phyloP scores from a whole-genome alignment of 306 rosid genomes.

The Citrullus amarus region DNA sequence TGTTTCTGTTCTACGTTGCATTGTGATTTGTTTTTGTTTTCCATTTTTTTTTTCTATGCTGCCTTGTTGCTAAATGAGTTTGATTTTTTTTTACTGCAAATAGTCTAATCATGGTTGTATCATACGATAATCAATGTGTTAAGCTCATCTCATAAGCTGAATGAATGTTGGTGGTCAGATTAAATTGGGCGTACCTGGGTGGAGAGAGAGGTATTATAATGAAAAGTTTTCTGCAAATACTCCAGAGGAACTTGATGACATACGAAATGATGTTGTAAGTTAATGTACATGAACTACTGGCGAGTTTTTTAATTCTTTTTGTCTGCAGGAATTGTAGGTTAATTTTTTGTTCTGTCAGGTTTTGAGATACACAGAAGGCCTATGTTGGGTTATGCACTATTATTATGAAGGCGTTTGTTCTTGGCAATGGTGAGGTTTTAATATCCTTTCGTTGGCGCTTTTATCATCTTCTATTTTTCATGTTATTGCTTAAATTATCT shows the following conservation, averaged over 20 bases:
- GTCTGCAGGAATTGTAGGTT: constrained; percentile 11
- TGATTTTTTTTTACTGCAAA: background rate
- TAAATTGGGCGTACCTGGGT: constrained; percentile 81
- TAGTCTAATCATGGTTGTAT: background rate
- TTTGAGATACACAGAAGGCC: constrained; percentile 86
- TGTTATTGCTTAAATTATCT: background rate
- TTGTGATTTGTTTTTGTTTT: background rate
- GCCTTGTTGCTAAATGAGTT: background rate
- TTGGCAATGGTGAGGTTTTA: constrained; percentile 81
- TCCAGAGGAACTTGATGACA: constrained; percentile 77
- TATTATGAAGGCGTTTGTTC: constrained; percentile 98
- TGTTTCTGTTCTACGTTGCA: background rate
- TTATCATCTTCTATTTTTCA: background rate
- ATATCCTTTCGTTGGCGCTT: background rate
- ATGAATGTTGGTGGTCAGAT: constrained; percentile 27
- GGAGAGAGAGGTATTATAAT: constrained; percentile 96
- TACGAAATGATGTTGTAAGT: constrained; percentile 90
- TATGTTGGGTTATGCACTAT: constrained; percentile 96
- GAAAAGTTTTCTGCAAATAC: constrained; percentile 66
- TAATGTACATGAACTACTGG: constrained; percentile 8
- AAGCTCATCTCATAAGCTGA: background rate
- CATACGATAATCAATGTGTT: background rate
- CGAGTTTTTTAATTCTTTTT: background rate
- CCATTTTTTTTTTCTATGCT: background rate
- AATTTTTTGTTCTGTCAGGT: constrained; percentile 41